A percentile compares a stretch with the other conserved stretches of the same genome.
Evolutionary conservation across 257 asterid species (phyloP).

Genomic region (Vinca minor): DNA sequence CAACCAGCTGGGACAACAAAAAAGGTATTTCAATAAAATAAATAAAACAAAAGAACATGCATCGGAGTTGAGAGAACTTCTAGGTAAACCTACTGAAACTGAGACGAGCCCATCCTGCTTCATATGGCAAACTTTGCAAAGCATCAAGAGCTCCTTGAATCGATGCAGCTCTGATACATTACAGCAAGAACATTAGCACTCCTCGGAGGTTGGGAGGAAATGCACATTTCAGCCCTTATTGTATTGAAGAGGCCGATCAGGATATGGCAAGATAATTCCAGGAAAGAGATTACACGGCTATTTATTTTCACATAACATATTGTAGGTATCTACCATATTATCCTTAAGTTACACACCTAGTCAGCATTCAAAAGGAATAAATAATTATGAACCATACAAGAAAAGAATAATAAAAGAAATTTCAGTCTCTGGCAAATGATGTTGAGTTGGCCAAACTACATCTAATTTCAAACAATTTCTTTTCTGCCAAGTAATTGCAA

Average conservation of each 20-base stretch:
- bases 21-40: conserved; percentile 7
- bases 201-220: background rate
- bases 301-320: background rate
- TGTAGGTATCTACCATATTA: background rate
- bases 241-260: background rate
- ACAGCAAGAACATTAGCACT: conserved; percentile 5
- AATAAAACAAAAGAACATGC: conserved; percentile 8
- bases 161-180: conserved; percentile 70
- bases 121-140: conserved; percentile 67
- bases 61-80: background rate
- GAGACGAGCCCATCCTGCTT: conserved; percentile 67
- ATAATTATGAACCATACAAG: background rate
- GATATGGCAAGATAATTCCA: background rate
- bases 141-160: conserved; percentile 67
- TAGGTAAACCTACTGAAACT: conserved; percentile 54
- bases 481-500: too few relatives aligned
- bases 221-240: background rate
- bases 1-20: conserved; percentile 52
- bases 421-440: background rate
- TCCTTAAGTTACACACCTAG: background rate
- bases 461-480: background rate
- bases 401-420: background rate
- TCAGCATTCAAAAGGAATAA: background rate
- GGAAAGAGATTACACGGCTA: background rate
- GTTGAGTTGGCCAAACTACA: background rate